Evolutionary conservation across 1,284 basidiomycete genomes (phyloP), one percentile per base, ranked within the genome.

Genomic region (Pascua guehoae): DNA sequence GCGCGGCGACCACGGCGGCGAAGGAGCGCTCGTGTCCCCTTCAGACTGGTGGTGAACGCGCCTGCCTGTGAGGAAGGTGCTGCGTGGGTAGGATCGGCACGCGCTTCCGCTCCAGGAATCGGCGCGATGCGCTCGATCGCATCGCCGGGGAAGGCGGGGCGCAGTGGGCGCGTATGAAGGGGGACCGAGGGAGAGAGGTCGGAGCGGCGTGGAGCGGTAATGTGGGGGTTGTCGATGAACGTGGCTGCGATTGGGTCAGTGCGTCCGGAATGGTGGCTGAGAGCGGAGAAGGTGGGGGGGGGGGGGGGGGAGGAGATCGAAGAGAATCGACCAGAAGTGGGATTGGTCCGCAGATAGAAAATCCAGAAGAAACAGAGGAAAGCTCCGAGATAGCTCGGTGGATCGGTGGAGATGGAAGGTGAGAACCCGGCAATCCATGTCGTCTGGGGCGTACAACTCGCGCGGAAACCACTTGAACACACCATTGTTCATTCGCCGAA

Each of bases 401-500:
- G 24, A 4, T 32, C 24, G 7, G 24, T 32, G 3, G 24, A 32
- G 24, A 32, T 3, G 24, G 24, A 32, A 32, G 24, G 24, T 4
- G 24, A 32, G 24, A 32, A 32, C 24, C 24, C 4, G 24, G 3
- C 24, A 32, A 32, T 18, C 37, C 15, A 14, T 36, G 47, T 8
- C 16, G 18, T 36, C 40, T n/a, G n/a, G n/a, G n/a, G 36, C 24
- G 15, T 17, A 12, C 36, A 12, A 7, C 36, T 41, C 45, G 17
- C 40, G 7, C 32, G 17, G 41, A 12, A 24, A 24, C 17, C 1
- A 14, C 47, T 18, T 40, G 39, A 11, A 41, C 70, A 41, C 38
- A 73, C 74, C 73, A 62, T 78, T 78, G 58, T 78, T 74, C 49
- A 67, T 58, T 16, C 76, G 56, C 46, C 75, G 62, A 18, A 72